Percentiles rank a stretch among this genome's conserved stretches.
Conservation (phyloP, 345 rosid species). For the Boechera stricta region DNA sequence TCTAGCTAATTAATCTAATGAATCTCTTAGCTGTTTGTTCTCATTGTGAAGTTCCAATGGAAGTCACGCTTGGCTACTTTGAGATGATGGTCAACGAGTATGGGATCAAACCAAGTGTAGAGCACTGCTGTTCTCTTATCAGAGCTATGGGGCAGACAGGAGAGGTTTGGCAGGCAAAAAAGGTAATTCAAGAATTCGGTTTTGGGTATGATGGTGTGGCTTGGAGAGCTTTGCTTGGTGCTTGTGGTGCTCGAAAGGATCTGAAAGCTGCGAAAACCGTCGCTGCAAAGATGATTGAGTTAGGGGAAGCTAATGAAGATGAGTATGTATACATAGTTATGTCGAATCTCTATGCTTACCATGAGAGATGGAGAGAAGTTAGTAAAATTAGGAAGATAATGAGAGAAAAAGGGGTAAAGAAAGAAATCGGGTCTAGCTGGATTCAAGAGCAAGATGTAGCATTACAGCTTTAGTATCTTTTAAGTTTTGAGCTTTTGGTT, state of each 20-base stretch:
- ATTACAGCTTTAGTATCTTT: background rate
- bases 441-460: constrained; percentile 51
- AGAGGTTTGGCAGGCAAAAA: constrained; percentile 51
- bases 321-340: constrained; percentile 69
- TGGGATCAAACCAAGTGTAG: constrained; percentile 58
- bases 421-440: constrained; percentile 78
- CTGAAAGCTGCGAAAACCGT: constrained; percentile 44
- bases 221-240: constrained; percentile 82
- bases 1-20: background rate
- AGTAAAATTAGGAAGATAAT: constrained; percentile 63
- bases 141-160: constrained; percentile 68
- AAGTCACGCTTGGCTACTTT: constrained; percentile 50
- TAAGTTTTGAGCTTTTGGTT: background rate
- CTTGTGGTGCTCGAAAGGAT: constrained; percentile 58
- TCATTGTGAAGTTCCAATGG: constrained; percentile 49
- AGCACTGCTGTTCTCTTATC: constrained; percentile 78
- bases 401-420: constrained; percentile 59
- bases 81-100: constrained; percentile 69
- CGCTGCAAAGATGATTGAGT: constrained; percentile 32
- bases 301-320: constrained; percentile 59
- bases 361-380: constrained; percentile 67
- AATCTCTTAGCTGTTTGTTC: constrained; percentile 70
- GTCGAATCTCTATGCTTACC: constrained; percentile 64
- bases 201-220: constrained; percentile 53
- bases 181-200: constrained; percentile 54